A percentile compares a stretch with the other conserved stretches of the same genome.
Evolutionary conservation across 768 basidiomycete species (phyloP).

Genomic region (Mrakia hoshinonis): DNA sequence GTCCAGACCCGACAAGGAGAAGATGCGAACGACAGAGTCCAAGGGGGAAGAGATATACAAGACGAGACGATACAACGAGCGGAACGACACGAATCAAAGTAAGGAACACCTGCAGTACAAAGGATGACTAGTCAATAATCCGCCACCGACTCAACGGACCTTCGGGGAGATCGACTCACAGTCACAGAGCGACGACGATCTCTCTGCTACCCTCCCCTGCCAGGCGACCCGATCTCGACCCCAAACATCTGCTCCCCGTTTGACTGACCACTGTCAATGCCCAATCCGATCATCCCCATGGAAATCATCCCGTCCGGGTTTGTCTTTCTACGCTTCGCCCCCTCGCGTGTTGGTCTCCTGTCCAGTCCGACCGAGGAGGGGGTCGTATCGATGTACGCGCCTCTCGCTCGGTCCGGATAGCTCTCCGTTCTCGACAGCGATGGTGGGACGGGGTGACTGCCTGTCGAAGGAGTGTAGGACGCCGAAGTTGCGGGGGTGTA

Average conservation of each 20-base stretch:
- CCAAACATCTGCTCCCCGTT: neutral
- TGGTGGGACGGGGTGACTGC: neutral
- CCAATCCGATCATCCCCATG: neutral
- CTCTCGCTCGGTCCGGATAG: neutral
- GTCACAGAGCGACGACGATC: no score
- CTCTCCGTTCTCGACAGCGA: neutral
- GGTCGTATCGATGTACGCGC: no score
- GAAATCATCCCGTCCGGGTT: neutral
- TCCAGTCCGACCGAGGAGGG: neutral
- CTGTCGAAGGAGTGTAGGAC: neutral
- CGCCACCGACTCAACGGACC: no score
- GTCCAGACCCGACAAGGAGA: no score
- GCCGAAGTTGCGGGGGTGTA: neutral
- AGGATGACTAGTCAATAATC: neutral
- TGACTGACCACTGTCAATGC: neutral
- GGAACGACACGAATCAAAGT: no score
- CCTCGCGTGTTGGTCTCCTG: neutral
- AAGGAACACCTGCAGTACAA: no score
- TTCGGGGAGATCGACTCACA: no score
- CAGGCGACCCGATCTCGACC: neutral
- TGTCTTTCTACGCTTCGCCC: neutral
- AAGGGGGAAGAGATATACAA: no score
- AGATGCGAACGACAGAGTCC: no score
- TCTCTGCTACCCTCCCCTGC: neutral
- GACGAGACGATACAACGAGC: no score